Evolutionary conservation across 148 eudicot species (phyloP), one percentile per base, ranked within the genome.

Genomic region (Diospyros kaki): DNA sequence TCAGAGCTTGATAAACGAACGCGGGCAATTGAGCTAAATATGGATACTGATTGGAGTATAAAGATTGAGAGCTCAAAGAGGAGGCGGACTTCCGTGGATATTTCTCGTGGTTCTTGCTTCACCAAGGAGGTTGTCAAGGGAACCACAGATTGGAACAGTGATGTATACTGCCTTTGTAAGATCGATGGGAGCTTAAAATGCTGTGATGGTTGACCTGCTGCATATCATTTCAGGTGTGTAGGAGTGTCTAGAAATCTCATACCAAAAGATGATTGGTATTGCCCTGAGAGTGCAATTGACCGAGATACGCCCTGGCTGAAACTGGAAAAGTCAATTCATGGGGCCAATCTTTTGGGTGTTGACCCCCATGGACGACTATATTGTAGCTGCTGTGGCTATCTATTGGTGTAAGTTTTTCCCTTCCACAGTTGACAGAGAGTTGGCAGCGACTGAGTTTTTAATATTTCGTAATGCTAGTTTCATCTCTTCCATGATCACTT

Each of bases 181-280:
- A 95, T 92, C 96, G 98, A 92, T 77, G 98, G 98, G 66, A 89
- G 75, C 80, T 89, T 95, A 73, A 90, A 92, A 83, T 95, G 98
- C 71, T 95, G 98, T 80, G 98, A 95, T 80, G 96, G 98, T 71
- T 95, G 98, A 75, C 99, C 99, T 71, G 93, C 96, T 52, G 98
- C 99, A 71, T 96, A 82, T 79, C 99, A 96, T 84, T 77, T 96
- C 48, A 86, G 84, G 80, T 96, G 99, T 70, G 96, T 90, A 3
- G 98, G 97, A 51, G 90, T 95, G 83, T 84, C 85, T 69, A 83
- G 81, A 66, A 84, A 73, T 86, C 84, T 79, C 77, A 81, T 95
- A 87, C 98, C 98, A 38, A 94, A 92, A 71, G 98, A 97, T 71
- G 90, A 92, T 38, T 95, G 98, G 98, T 90, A 83, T 71, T 95